Conservation (phyloP, 352 stramenopile species). For the Lagenidium sp. region DNA sequence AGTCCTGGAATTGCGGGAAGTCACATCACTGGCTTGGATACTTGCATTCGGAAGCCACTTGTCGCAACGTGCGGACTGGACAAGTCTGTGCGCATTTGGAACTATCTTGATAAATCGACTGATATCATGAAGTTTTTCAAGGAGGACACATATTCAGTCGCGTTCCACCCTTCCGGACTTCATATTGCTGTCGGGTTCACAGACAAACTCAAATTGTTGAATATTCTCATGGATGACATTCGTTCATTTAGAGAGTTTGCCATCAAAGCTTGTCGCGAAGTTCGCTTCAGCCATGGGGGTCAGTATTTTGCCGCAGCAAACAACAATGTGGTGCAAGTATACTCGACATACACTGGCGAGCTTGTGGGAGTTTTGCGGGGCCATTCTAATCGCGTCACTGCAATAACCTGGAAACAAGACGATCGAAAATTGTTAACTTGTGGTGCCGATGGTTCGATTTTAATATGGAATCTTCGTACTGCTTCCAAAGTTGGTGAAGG, state of each 20-base stretch:
- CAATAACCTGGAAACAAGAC: constrained; percentile 70
- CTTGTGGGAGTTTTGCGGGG: constrained; percentile 59
- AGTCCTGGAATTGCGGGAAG: constrained; percentile 43
- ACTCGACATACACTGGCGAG: constrained; percentile 74
- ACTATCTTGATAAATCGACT: constrained; percentile 88
- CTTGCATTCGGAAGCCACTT: constrained; percentile 89
- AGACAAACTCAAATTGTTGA: constrained; percentile 91
- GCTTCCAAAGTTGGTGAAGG: constrained; percentile 72
- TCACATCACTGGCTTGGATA: constrained; percentile 90
- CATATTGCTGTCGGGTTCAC: constrained; percentile 88
- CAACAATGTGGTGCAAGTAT: constrained; percentile 85
- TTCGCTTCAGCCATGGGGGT: constrained; percentile 86
- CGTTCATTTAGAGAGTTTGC: constrained; percentile 84
- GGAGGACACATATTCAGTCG: constrained; percentile 82
- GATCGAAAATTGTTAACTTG: constrained; percentile 70
- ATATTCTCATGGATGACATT: constrained; percentile 94
- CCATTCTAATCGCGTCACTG: constrained; percentile 78
- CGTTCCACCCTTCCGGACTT: constrained; percentile 89
- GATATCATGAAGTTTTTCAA: constrained; percentile 90
- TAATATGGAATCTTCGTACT: constrained; percentile 69
- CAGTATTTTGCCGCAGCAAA: constrained; percentile 88
- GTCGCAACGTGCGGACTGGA: constrained; percentile 88
- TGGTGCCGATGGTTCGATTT: constrained; percentile 64
- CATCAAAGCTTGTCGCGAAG: constrained; percentile 89
- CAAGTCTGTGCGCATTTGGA: constrained; percentile 90